Evolutionary conservation across 2,329 filamentous ascomycete species (phyloP), one percentile per base, ranked within the genome.

Genomic region (Calonectria naviculata): DNA sequence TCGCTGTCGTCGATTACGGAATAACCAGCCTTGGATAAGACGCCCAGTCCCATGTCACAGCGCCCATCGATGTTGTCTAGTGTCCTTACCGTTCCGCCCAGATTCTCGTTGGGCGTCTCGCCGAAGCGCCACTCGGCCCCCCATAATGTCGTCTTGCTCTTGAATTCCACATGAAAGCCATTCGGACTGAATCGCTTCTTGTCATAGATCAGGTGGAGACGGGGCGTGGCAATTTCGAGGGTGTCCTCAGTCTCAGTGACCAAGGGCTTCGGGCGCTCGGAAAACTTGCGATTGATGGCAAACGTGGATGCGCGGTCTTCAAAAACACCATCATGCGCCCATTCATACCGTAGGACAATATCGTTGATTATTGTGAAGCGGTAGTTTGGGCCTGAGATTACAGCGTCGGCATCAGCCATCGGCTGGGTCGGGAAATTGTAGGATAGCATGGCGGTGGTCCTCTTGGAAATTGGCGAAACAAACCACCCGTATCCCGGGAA

Each of bases 301-400:
- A 92, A 90, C 10, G 88, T 88, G 0, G 89, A 92, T 0, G 89
- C 87, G 5, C 90, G 86, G 77, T 93, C 90, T 76, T 92, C 91
- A 74, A 92, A 93, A 41, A 82, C 76, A 56, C 87, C 86, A 72
- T 92, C 90, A 13, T 85, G 82, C 0, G 90, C 86, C 89, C 89
- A 93, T 81, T 92, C 91, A 71, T 89, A 91, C 31, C 91, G 88
- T 28, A 92, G 73, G 2, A 92, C 82, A 2, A 86, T 83, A 56
- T 90, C 86, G 12, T 85, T 87, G 56, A 93, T 83, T 56, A 92
- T 74, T 10, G 88, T 91, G 78, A 92, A 92, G 65, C 90, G 88
- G 78, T 89, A 92, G 60, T 87, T 77, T 3, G 54, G 46, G 1
- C 76, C 76, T 4, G 63, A 19, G 3, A 78, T 75, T 5, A 73